phyloP scores from a whole-genome alignment of 768 basidiomycete genomes.

The Trametes coccinea region DNA sequence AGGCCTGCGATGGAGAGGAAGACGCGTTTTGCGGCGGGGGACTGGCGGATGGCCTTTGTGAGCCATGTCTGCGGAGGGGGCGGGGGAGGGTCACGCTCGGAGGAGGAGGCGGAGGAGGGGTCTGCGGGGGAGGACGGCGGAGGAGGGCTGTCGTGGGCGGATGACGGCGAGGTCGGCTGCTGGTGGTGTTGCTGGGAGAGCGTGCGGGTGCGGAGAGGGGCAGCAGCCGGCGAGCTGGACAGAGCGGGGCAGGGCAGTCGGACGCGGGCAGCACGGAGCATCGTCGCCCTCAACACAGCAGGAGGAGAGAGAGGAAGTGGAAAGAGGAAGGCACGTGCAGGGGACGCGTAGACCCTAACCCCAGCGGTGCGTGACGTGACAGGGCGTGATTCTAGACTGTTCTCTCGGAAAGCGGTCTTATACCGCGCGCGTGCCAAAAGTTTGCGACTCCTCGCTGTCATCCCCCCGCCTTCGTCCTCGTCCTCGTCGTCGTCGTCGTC shows the following conservation, averaged over 20 bases:
- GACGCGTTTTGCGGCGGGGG: conserved; percentile 44
- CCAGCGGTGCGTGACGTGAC: conserved; percentile 7
- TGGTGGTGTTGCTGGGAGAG: no score
- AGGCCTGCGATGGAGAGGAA: conserved; percentile 50
- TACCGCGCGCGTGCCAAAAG: conserved; percentile 15
- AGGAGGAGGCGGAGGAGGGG: neutral
- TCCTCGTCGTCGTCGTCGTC: conserved; percentile 18
- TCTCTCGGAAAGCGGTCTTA: conserved; percentile 32
- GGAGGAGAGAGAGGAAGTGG: no score
- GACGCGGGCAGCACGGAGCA: no score
- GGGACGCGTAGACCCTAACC: neutral
- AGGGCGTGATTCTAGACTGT: conserved; percentile 36
- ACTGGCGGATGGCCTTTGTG: conserved; percentile 51
- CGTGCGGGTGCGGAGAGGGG: no score
- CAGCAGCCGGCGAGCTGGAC: no score
- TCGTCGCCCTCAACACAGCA: no score
- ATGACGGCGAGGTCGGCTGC: no score
- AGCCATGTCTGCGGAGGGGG: conserved; percentile 44
- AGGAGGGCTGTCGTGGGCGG: no score
- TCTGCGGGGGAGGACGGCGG: neutral
- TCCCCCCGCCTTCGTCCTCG: conserved; percentile 20
- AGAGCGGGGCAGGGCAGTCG: no score
- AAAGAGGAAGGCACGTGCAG: no score
- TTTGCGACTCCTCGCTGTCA: conserved; percentile 11
- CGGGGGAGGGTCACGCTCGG: neutral